A percentile compares a stretch with the other conserved stretches of the same genome.
These are phyloP conservation scores for Myxozyma melibiosi DNA, from an alignment of 805 yeast genomes.

Conservation along the genomic window DNA sequence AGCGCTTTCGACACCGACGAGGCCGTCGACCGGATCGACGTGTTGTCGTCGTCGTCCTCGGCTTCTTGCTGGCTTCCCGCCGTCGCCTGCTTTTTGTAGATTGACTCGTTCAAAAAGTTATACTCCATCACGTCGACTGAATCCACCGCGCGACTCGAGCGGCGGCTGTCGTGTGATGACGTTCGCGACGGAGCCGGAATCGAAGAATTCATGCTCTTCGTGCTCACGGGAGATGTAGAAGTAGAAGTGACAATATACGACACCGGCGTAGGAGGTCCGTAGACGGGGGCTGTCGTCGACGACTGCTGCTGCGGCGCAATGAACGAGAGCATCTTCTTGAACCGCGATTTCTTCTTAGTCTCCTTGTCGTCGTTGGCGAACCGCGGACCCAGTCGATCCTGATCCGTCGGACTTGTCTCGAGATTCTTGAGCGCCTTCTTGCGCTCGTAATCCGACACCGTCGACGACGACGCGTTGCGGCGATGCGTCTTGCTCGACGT, in stretches of 20 bases:
- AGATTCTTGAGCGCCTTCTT: constrained; percentile 3
- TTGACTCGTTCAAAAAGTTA: constrained; percentile 10
- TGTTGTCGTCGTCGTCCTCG: constrained; percentile 7
- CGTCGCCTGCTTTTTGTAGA: not conserved
- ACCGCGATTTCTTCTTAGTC: constrained; percentile 7
- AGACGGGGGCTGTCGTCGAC: not conserved
- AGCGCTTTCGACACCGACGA: constrained; percentile 28
- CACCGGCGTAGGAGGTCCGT: not conserved
- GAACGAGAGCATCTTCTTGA: constrained; percentile 23
- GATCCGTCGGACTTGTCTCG: not conserved
- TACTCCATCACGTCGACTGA: constrained; percentile 13
- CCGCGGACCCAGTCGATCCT: not conserved
- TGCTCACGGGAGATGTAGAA: not conserved
- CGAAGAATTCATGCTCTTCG: too few species aligned
- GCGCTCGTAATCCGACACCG: constrained; percentile 8
- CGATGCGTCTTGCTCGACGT: not conserved
- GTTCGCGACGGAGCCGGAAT: not conserved
- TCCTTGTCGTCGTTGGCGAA: not conserved
- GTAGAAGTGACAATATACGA: constrained; percentile 2
- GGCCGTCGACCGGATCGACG: constrained; percentile 25
- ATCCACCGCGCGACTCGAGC: not conserved
- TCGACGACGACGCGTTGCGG: not conserved
- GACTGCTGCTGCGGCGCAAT: constrained; percentile 10
- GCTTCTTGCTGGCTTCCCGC: not conserved
- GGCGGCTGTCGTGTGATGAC: not conserved